Evolutionary conservation across 225 moss, liverwort and hornwort species (phyloP).

Genomic region (Thuidium tamariscinum): DNA sequence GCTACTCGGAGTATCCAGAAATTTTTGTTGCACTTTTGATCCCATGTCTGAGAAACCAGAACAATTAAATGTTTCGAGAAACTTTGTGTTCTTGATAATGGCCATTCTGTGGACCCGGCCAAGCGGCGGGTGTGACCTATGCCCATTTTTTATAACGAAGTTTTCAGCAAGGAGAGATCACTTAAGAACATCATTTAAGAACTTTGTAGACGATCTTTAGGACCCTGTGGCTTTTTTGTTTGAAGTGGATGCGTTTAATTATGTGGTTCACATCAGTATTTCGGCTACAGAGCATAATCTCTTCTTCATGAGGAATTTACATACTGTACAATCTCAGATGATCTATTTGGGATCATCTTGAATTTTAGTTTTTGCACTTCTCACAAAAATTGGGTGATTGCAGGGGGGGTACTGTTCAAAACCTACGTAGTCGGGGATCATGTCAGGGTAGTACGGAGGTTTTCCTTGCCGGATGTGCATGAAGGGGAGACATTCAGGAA

Average conservation of each 20-base stretch:
- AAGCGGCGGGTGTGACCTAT: neutral
- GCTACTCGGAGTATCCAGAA: neutral
- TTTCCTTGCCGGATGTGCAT: slow-evolving; percentile 43
- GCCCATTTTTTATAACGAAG: neutral
- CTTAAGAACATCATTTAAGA: neutral
- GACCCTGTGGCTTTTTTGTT: neutral
- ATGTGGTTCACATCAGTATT: neutral
- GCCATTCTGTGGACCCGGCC: neutral
- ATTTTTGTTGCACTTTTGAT: neutral
- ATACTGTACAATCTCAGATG: neutral
- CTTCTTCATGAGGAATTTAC: neutral
- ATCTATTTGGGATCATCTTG: neutral
- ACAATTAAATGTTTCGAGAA: neutral
- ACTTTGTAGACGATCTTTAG: neutral
- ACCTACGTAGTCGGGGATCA: slow-evolving; percentile 38
- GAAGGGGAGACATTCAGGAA: slow-evolving; percentile 18
- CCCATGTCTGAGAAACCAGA: neutral
- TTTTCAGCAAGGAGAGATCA: neutral
- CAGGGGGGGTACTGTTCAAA: slow-evolving; percentile 41
- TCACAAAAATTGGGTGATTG: neutral
- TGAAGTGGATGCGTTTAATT: neutral
- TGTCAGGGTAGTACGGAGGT: slow-evolving; percentile 43
- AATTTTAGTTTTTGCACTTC: neutral
- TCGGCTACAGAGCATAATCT: neutral
- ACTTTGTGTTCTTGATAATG: neutral